Base-by-base conservation (phyloP, 768 basidiomycete genomes). In the Arthromyces matolae region DNA sequence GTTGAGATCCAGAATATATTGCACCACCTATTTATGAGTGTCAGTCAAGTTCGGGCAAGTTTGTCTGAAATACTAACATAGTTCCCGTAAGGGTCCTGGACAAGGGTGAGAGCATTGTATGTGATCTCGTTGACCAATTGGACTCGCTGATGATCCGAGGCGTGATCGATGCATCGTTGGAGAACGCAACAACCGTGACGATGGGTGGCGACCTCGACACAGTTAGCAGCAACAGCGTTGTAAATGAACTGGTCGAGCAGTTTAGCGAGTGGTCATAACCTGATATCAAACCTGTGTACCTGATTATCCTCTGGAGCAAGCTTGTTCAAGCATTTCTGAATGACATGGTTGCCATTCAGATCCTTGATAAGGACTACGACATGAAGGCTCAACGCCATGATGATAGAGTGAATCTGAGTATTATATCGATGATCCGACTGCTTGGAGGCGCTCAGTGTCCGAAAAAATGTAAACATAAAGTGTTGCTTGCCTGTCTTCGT, bases 331-430 rank as follows among this genome's bases (percentile, higher is more conserved):
- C 96, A 99, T 70, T 99, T 99, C 69, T 99, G 96, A 54, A 98
- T 96, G 64, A 98, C 94, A 65, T 97, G 91, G 61, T 95, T 95
- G 42, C 92, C 92, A 63, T 95, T 95, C 62, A 95, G 73, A 66
- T 94, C 96, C 79, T 98, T 99, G 84, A 99, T 99, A 57, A 99
- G 80, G 55, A 94, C 93, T 25, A 99, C 96, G 60, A 99, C 96
- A 66, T 97, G 94, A 49, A 96, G 77, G 71, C 93, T 95, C 60
- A 99, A 82, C 4, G 96, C 95, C 52, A 94, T 77, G 61, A 98
- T 97, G 70, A 98, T 92, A 28, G 92, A 89, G 64, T 93, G 90
- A 58, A 99, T 97, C 84, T 96, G 88, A 68, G 76, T 71, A 72
- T 89, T 81, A 76, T 85, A 91, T 73, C 83, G 73, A 64, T 79